phyloP scores from a whole-genome alignment of 306 rosid species.

The Casuarina cunninghamiana region DNA sequence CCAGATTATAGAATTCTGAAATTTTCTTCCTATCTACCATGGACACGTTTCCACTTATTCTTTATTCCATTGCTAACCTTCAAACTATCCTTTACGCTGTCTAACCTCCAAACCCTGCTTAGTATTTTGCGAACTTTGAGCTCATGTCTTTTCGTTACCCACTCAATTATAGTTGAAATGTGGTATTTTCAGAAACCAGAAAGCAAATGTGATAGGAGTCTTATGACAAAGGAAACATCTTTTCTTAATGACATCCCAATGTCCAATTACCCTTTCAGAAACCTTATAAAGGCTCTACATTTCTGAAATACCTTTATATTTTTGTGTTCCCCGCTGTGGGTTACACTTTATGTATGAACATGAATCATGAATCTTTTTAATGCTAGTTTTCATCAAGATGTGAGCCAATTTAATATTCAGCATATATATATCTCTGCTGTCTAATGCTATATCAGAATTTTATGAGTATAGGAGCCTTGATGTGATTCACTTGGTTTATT shows the following conservation, averaged over 20 bases:
- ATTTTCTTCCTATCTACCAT: not conserved
- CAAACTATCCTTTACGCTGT: not conserved
- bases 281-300: not conserved
- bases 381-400: not conserved
- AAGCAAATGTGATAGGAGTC: not conserved
- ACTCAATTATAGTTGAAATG: not conserved
- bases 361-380: not conserved
- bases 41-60: not conserved
- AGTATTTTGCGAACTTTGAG: not conserved
- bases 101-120: not conserved
- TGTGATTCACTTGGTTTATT: slow-evolving; percentile 3
- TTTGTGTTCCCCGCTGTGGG: not conserved
- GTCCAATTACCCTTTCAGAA: not conserved
- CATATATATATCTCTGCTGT: not conserved
- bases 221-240: not conserved
- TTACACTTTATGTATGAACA: not conserved
- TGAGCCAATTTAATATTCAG: not conserved
- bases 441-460: not conserved
- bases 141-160: not conserved
- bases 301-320: not conserved
- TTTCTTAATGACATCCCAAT: not conserved
- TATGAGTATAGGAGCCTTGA: not conserved
- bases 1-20: not conserved
- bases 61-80: not conserved
- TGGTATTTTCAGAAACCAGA: not conserved